phyloP scores from a whole-genome alignment of 2,329 filamentous ascomycete genomes.

The Cucurbitaria berberidis region DNA sequence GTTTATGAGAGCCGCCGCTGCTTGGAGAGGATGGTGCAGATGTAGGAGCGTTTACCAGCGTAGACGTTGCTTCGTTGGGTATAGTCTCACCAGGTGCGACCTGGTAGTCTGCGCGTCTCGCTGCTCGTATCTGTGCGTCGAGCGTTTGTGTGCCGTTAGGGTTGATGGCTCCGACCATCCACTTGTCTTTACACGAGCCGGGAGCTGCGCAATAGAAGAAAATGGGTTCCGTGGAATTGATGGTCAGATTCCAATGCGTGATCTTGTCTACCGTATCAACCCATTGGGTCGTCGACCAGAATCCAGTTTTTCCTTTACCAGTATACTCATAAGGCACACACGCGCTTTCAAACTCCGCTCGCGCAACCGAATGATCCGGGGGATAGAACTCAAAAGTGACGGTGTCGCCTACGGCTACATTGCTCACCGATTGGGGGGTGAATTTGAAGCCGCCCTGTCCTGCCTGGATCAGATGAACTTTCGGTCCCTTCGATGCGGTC shows the following conservation, averaged over 20 bases:
- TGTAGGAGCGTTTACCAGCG: conserved; percentile 15
- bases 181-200: conserved; percentile 66
- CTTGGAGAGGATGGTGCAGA: conserved; percentile 8
- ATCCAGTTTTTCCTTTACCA: conserved; percentile 35
- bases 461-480: conserved; percentile 45
- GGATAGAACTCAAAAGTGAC: conserved; percentile 50
- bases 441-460: conserved; percentile 46
- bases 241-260: conserved; percentile 40
- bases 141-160: conserved; percentile 52
- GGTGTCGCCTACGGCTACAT: conserved; percentile 49
- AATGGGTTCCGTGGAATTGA: conserved; percentile 46
- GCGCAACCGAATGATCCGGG: conserved; percentile 52
- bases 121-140: conserved; percentile 30
- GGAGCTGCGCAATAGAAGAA: conserved; percentile 60
- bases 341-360: conserved; percentile 47
- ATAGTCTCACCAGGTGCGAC: conserved; percentile 50
- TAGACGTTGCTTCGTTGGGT: conserved; percentile 44
- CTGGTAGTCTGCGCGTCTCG: conserved; percentile 31
- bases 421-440: conserved; percentile 43
- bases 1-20: conserved; percentile 11
- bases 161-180: conserved; percentile 81
- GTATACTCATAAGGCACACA: conserved; percentile 50
- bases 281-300: conserved; percentile 40
- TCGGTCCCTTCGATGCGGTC: conserved; percentile 25
- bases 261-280: conserved; percentile 34